These are phyloP conservation scores for thale cress (Arabidopsis thaliana) DNA, from an alignment of 345 rosid genomes.

Conservation along the genomic window TAIR10.1 NC_003075.7:14931001-14931500, in stretches of 20 bases:
- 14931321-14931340: constrained; percentile 92
- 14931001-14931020: constrained; percentile 65
- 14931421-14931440: constrained; percentile 62
- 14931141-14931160: constrained; percentile 72
- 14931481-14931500: constrained; percentile 81
- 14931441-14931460: constrained; percentile 18
- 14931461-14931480: constrained; percentile 27
- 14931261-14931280: constrained; percentile 81
- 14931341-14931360: constrained; percentile 47
- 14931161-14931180: constrained; percentile 92
- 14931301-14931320: constrained; percentile 86
- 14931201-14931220: constrained; percentile 78
- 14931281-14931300: constrained; percentile 68
- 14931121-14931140: constrained; percentile 86
- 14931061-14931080: constrained; percentile 83
- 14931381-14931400: background rate
- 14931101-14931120: constrained; percentile 48
- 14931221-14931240: constrained; percentile 89
- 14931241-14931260: constrained; percentile 94
- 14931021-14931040: constrained; percentile 56
- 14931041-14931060: constrained; percentile 69
- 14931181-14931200: constrained; percentile 87
- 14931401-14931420: background rate
- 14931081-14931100: constrained; percentile 55
- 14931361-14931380: background rate